Conservation (phyloP, 768 basidiomycete genomes). For the Trametopsis cervina region DNA sequence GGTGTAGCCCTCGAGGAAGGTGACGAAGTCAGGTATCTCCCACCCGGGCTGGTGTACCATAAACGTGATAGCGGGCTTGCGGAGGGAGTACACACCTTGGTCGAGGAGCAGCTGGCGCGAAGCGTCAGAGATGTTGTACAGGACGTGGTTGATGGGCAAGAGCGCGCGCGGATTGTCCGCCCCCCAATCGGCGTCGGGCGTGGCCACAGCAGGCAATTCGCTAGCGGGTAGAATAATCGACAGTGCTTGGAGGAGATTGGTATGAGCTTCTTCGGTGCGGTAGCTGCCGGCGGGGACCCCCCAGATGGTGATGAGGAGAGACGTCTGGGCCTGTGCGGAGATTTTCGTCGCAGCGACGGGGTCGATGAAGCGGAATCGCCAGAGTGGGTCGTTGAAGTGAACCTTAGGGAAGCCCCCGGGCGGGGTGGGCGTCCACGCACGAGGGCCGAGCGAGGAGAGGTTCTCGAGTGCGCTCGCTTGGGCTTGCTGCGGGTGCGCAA, state of each 20-base stretch:
- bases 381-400: background rate
- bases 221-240: background rate
- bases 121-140: background rate
- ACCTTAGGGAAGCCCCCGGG: background rate
- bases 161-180: background rate
- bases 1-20: background rate
- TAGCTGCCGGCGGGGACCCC: too few relatives aligned
- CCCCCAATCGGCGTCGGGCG: background rate
- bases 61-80: background rate
- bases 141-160: too few relatives aligned
- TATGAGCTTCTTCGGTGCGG: background rate
- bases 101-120: background rate
- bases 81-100: background rate
- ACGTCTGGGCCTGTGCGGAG: background rate
- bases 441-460: background rate
- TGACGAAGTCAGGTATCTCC: background rate
- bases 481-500: background rate
- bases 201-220: background rate
- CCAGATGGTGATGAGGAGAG: background rate
- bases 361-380: background rate
- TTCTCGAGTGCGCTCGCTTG: background rate
- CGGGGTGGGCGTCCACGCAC: background rate
- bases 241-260: background rate
- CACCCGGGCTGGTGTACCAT: background rate
- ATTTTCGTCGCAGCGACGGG: background rate